These are phyloP conservation scores for Salicornia ramosissima DNA, from an alignment of 148 eudicot genomes.

Conservation along the genomic window DNA sequence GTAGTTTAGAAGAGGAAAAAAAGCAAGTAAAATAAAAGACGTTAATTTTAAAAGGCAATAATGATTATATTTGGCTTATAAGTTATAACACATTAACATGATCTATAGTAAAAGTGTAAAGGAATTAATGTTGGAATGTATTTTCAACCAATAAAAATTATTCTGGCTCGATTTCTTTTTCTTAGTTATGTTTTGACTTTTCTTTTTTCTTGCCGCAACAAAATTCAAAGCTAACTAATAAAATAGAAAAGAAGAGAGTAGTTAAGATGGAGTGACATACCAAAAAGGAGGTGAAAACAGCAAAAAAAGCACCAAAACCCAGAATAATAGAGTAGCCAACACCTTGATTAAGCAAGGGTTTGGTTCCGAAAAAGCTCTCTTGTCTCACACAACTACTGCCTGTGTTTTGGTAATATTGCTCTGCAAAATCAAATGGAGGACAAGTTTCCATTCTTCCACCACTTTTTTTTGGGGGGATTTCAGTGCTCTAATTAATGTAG, in stretches of 20 bases:
- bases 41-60: no score
- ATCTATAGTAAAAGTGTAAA: no score
- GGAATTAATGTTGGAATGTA: no score
- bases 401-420: slow-evolving; percentile 17
- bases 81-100: no score
- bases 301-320: slow-evolving; percentile 91
- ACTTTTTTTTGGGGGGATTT: background rate
- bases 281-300: slow-evolving; percentile 75
- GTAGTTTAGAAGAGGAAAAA: no score
- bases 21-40: no score
- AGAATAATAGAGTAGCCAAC: slow-evolving; percentile 83
- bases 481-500: background rate
- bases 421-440: slow-evolving; percentile 27
- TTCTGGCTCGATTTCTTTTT: no score
- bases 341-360: slow-evolving; percentile 70
- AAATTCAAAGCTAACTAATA: background rate
- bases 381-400: slow-evolving; percentile 57
- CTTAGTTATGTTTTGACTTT: no score
- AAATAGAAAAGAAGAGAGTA: background rate
- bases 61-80: no score
- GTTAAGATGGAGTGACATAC: slow-evolving; percentile 10
- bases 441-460: slow-evolving; percentile 17
- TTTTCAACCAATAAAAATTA: no score
- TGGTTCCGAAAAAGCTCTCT: slow-evolving; percentile 60
- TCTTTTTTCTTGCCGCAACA: no score